phyloP scores from a whole-genome alignment of 306 rosid genomes.

The Fragaria vesca region DNA sequence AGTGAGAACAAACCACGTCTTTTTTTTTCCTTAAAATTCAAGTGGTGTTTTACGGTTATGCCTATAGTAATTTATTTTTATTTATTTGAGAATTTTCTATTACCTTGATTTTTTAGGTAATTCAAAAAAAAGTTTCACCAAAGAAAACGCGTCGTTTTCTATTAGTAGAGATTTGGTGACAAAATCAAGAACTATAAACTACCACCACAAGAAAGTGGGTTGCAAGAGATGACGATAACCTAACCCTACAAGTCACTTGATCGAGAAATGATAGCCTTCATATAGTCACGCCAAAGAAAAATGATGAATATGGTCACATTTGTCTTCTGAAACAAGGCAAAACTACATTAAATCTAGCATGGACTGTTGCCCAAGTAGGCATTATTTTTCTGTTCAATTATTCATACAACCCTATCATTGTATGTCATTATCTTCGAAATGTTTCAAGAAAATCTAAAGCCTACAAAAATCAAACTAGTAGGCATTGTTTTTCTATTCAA shows the following conservation, averaged over 20 bases:
- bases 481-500: not conserved
- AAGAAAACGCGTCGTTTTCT: too few relatives aligned
- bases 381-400: not conserved
- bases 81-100: too few relatives aligned
- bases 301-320: not conserved
- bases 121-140: too few relatives aligned
- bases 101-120: too few relatives aligned
- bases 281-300: not conserved
- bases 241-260: not conserved
- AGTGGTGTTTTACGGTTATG: too few relatives aligned
- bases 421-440: not conserved
- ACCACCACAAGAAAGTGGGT: not conserved
- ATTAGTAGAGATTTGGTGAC: too few relatives aligned
- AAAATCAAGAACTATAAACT: too few relatives aligned
- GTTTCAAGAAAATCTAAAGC: not conserved
- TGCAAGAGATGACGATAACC: not conserved
- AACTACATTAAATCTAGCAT: not conserved
- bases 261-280: not conserved
- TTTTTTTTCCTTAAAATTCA: too few relatives aligned
- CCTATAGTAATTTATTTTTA: too few relatives aligned
- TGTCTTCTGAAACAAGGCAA: not conserved
- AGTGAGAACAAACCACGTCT: too few relatives aligned
- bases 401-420: not conserved
- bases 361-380: not conserved
- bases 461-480: not conserved